Base-by-base conservation (phyloP, 1,139 yeast genomes). In the Candida sojae region DNA sequence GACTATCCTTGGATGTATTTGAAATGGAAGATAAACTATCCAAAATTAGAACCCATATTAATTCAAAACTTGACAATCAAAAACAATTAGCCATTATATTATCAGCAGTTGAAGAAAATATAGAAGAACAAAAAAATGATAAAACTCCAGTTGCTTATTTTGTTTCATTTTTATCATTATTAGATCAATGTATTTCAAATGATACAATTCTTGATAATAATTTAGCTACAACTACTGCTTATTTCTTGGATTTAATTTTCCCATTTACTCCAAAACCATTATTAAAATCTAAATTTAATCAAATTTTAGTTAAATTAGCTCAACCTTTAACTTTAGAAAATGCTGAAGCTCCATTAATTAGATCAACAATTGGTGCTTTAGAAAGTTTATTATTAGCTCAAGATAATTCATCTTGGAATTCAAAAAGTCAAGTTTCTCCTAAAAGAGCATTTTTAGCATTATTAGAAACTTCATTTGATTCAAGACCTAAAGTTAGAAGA, bases 401-500 rank as follows among this genome's bases (percentile, higher is more conserved):
- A 64, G 96, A 90, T 61, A 73, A 80, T 39, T 80, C 80, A 52
- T 82, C 90, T 26, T 93, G 99, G 99, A 55, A 50, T 10, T 61
- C 73, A 5, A 55, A 63, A 26, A 73, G 73, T 65, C 79, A 79
- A 46, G 75, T 88, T 55, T 85, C 93, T 29, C 96, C 97, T 30
- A 81, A 80, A 61, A 82, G 96, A 70, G 96, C 95, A 26, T 70
- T 92, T 53, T 79, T 82, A 43, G 97, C 96, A 35, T 69, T 95
- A 51, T 70, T 93, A 52, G 92, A 90, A 60, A 76, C 91, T 54
- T 81, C 93, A 0, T 70, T 88, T 47, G 99, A 95, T 65, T 86
- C 89, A 40, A 81, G 99, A 64, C 99, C 99, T 32, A 95, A 95
- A 62, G 96, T 95, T 10, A 83, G 99, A 67, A 90, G 88, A 80